phyloP scores from a whole-genome alignment of 2,329 filamentous ascomycete species.

The Mycosphaerella arachidis region DNA sequence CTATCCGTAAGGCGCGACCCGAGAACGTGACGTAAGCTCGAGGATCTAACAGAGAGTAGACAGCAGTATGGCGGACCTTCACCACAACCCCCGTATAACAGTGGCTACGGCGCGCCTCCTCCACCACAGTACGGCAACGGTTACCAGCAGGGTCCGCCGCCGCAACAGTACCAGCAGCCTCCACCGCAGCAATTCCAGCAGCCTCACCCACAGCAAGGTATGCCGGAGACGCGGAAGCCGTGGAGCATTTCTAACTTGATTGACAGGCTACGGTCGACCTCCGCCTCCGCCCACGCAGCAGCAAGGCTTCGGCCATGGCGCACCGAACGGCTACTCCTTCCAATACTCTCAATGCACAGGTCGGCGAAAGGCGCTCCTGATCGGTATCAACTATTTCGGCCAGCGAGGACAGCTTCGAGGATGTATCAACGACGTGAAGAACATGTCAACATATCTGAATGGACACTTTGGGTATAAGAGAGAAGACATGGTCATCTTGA shows the following conservation, averaged over 20 bases:
- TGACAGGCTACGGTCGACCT: conserved; percentile 25
- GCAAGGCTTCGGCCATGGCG: conserved; percentile 74
- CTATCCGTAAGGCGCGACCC: conserved; percentile 10
- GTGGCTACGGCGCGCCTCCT: conserved; percentile 39
- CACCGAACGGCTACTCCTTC: conserved; percentile 74
- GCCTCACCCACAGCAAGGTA: conserved; percentile 22
- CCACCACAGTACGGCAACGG: conserved; percentile 33
- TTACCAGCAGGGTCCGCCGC: conserved; percentile 38
- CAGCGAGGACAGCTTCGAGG: conserved; percentile 86
- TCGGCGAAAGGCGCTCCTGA: conserved; percentile 79
- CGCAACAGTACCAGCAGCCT: conserved; percentile 31
- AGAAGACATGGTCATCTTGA: conserved; percentile 95
- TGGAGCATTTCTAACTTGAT: conserved; percentile 51
- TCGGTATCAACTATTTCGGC: conserved; percentile 95
- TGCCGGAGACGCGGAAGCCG: conserved; percentile 38
- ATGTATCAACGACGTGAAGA: conserved; percentile 96
- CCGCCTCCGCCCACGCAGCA: conserved; percentile 33
- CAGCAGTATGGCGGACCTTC: conserved; percentile 35
- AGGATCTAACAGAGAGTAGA: background rate
- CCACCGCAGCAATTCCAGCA: conserved; percentile 46
- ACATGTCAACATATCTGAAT: conserved; percentile 88
- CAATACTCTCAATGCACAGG: conserved; percentile 91
- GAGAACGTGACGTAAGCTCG: background rate
- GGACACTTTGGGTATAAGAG: conserved; percentile 87
- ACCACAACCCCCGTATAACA: conserved; percentile 39